These are phyloP conservation scores for Aspergillus pseudoglaucus DNA, from an alignment of 2,329 filamentous ascomycete species.

Conservation along the genomic window DNA sequence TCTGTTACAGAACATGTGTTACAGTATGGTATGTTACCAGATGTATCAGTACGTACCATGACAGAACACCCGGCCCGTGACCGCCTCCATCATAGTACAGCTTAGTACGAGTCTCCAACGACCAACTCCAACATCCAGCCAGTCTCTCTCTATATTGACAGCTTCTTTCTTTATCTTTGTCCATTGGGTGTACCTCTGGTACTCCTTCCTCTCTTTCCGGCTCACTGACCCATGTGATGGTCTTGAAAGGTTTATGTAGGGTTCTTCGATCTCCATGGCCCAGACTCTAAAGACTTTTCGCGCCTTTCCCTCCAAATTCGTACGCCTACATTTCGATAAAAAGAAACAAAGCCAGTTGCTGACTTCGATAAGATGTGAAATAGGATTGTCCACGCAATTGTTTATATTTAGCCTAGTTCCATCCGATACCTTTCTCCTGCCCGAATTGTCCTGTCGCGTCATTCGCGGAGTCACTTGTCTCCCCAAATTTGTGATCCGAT, in stretches of 20 bases:
- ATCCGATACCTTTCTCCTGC: neutral
- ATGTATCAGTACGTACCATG: neutral
- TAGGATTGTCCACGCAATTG: neutral
- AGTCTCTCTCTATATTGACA: neutral
- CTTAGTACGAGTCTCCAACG: no score
- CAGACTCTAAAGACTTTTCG: neutral
- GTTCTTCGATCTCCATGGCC: neutral
- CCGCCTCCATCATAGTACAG: neutral
- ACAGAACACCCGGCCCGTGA: neutral
- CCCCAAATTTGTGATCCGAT: no score
- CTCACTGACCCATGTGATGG: neutral
- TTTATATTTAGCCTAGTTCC: neutral
- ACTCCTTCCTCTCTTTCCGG: neutral
- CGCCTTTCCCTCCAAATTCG: neutral
- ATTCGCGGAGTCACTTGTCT: neutral
- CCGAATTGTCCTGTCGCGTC: neutral
- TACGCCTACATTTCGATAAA: neutral
- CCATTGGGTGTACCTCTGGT: neutral
- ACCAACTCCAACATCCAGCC: no score
- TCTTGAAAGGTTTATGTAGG: neutral
- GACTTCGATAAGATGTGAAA: neutral
- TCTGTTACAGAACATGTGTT: neutral
- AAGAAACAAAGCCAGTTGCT: neutral
- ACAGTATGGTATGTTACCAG: neutral
- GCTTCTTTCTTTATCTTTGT: neutral